Evolutionary conservation across 2,329 filamentous ascomycete species (phyloP).

Genomic region (Hypoxylon sp.): DNA sequence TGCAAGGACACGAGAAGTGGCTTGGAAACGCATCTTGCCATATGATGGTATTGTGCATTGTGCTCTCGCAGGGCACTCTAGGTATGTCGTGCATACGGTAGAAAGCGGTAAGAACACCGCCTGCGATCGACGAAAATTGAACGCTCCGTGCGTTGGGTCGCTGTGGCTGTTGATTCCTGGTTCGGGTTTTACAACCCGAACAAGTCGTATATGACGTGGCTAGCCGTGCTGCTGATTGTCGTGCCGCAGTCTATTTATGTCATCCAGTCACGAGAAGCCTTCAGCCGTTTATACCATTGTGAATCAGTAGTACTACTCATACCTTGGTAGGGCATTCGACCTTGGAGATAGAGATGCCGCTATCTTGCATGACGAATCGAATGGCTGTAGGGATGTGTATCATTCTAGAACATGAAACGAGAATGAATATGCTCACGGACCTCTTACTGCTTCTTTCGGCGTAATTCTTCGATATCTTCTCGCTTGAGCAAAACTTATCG

Average conservation of each 20-base stretch:
- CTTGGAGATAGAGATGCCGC: slow-evolving; percentile 4
- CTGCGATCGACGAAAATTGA: slow-evolving; percentile 32
- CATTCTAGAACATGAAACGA: background rate
- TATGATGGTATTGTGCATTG: slow-evolving; percentile 2
- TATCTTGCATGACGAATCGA: slow-evolving; percentile 6
- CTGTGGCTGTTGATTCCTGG: slow-evolving; percentile 6
- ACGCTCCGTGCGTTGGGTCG: slow-evolving; percentile 14
- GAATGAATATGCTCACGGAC: background rate
- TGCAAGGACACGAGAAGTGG: slow-evolving; percentile 25
- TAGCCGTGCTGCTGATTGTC: slow-evolving; percentile 29
- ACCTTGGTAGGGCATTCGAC: slow-evolving; percentile 1
- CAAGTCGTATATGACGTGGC: slow-evolving; percentile 24
- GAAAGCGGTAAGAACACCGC: slow-evolving; percentile 16
- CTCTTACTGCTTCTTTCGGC: slow-evolving; percentile 26
- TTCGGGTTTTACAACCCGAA: slow-evolving; percentile 42
- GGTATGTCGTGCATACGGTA: slow-evolving; percentile 25
- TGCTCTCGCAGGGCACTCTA: slow-evolving; percentile 1
- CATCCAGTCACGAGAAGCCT: slow-evolving; percentile 14
- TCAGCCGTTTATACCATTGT: slow-evolving; percentile 5
- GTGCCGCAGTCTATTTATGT: slow-evolving; percentile 27
- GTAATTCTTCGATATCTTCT: slow-evolving; percentile 19
- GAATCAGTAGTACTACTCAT: slow-evolving; percentile 10
- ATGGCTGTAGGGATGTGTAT: background rate
- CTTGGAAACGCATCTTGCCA: slow-evolving; percentile 14
- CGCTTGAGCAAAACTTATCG: background rate